These are phyloP conservation scores for Tylopilus intermedius DNA, from an alignment of 768 basidiomycete species.

Conservation along the genomic window DNA sequence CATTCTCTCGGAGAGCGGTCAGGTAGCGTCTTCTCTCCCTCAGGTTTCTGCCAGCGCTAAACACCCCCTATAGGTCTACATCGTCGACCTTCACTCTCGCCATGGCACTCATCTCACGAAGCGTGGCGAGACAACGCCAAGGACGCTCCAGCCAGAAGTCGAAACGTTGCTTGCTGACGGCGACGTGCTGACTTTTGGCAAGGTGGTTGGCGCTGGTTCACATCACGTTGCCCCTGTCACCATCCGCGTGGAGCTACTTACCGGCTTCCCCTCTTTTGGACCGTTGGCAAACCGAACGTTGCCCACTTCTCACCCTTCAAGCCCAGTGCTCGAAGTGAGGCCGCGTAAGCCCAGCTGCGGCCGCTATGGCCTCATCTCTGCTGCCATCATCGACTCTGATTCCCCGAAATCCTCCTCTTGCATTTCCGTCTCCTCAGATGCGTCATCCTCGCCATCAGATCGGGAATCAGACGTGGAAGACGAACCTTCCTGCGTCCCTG, in stretches of 20 bases:
- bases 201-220: constrained; percentile 60
- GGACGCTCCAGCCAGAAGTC: constrained; percentile 48
- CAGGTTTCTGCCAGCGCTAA: constrained; percentile 17
- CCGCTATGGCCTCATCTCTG: constrained; percentile 54
- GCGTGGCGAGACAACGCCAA: constrained; percentile 45
- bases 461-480: constrained; percentile 56
- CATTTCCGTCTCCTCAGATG: constrained; percentile 36
- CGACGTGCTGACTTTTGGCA: constrained; percentile 73
- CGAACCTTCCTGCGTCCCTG: constrained; percentile 23
- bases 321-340: constrained; percentile 20
- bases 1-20: constrained; percentile 62
- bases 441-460: constrained; percentile 28
- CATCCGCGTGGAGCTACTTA: constrained; percentile 53
- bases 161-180: constrained; percentile 58
- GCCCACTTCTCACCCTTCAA: constrained; percentile 25
- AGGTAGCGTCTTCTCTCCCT: constrained; percentile 39
- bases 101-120: constrained; percentile 70
- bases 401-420: constrained; percentile 35
- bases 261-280: constrained; percentile 7
- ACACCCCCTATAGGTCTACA: constrained; percentile 46
- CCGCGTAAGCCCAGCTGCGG: constrained; percentile 42
- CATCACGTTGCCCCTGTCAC: constrained; percentile 60
- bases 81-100: constrained; percentile 68
- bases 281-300: constrained; percentile 15
- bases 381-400: constrained; percentile 25